Conservation (phyloP, 2,329 filamentous ascomycete genomes). For the Plectosphaerella plurivora region DNA sequence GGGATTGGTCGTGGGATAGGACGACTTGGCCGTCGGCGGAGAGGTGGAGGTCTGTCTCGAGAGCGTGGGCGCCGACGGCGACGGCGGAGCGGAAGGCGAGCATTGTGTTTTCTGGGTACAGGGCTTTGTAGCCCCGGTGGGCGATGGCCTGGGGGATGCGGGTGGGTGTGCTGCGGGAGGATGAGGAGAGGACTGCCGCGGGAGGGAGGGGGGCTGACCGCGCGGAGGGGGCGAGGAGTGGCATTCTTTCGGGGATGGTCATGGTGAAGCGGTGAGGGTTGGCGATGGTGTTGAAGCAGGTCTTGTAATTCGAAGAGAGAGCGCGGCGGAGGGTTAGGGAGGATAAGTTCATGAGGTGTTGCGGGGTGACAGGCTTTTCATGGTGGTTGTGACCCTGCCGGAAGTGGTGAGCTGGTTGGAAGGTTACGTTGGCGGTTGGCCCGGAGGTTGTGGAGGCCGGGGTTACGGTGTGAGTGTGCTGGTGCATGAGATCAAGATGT, state of each 20-base stretch:
- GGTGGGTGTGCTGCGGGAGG: background rate
- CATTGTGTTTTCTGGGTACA: constrained; percentile 83
- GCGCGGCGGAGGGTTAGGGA: no score
- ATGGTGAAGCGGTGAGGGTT: background rate
- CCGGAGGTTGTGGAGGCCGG: background rate
- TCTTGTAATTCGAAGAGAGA: background rate
- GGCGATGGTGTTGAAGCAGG: background rate
- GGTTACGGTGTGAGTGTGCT: background rate
- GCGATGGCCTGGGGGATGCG: constrained; percentile 67
- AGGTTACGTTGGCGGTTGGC: background rate
- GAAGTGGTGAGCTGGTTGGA: no score
- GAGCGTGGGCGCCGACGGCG: constrained; percentile 67
- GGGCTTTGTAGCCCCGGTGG: constrained; percentile 74
- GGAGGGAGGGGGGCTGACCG: background rate
- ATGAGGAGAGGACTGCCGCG: background rate
- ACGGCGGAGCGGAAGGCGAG: constrained; percentile 71
- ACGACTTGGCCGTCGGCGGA: constrained; percentile 81
- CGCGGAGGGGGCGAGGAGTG: background rate
- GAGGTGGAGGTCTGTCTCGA: constrained; percentile 87
- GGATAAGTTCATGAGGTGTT: no score
- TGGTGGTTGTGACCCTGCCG: no score
- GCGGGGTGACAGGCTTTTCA: no score
- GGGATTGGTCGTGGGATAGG: constrained; percentile 69
- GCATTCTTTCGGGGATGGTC: background rate
- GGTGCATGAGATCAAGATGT: no score